Base-by-base conservation (phyloP, 2,329 filamentous ascomycete species). In the Neurospora sp. region DNA sequence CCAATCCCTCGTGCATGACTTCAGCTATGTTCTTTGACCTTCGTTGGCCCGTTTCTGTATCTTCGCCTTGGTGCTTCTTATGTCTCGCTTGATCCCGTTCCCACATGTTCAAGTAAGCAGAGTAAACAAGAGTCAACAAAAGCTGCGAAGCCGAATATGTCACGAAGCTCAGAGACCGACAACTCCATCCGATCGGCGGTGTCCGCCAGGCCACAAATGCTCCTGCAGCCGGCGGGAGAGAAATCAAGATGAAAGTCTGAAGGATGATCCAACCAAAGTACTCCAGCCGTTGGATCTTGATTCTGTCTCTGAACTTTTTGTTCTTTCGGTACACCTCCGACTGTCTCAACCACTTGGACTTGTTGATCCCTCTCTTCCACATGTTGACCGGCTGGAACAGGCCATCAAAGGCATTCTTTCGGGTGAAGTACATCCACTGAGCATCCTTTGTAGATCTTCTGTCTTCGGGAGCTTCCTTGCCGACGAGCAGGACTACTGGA, bases 401-500 rank as follows among this genome's bases (percentile, higher is more conserved):
- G 33, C 37, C 39, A 10, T 69, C 62, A 41, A 43, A 69, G 28
- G 23, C 39, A 2, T 33, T 37, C 23, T 19, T 36, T 4, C 33
- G 52, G 1, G 43, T 33, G 43, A 15, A 46, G 33, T 66, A 23
- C 1, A 38, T 17, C 52, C 52, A 62, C 15, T 33, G 11, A 10
- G 15, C 12, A 6, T 43, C 28, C 23, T 67, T 67, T 6, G 23
- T n/a, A 11, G 10, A 46, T n/a, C 11, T 15, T 10, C 5, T 39
- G 4, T 12, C n/a, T n/a, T 67, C 3, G 1, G 39, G 15, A 15
- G 52, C 23, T 28, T 66, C 67, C 6, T 68, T 65, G 33, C 67
- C 62, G 23, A 73, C 68, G 8, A 70, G 66, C 68, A 73, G 74
- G 12, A 71, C 69, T 19, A 71, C 70, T 19, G 67, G 65, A 23